Conservation (phyloP, 331 rosid species). For the Acacia pycnantha region DNA sequence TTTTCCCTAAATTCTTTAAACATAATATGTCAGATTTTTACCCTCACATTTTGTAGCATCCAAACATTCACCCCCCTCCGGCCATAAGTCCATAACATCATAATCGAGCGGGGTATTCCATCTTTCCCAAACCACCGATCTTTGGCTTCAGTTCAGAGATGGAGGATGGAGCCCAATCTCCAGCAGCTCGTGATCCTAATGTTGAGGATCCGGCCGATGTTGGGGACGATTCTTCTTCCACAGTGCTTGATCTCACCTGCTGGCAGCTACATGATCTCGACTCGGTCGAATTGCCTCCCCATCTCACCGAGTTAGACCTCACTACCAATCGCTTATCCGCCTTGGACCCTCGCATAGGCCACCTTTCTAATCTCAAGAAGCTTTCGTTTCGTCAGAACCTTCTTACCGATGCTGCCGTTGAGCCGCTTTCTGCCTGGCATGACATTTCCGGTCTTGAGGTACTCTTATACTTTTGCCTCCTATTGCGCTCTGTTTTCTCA, state of each 20-base stretch:
- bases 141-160: background rate
- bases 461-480: background rate
- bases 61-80: too few species aligned
- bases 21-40: too few species aligned
- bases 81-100: too few species aligned
- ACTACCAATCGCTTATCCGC: conserved; percentile 79
- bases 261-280: conserved; percentile 85
- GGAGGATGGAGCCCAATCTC: conserved; percentile 39
- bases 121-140: background rate
- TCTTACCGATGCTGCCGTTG: conserved; percentile 60
- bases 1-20: too few species aligned
- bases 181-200: conserved; percentile 26
- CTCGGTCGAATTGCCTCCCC: conserved; percentile 63
- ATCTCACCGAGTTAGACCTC: conserved; percentile 85
- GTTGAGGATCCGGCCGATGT: conserved; percentile 12
- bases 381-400: conserved; percentile 90
- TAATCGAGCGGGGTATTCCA: too few species aligned
- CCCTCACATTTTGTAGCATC: too few species aligned
- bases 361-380: conserved; percentile 65
- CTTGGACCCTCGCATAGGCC: conserved; percentile 74
- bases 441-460: conserved; percentile 68
- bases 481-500: background rate
- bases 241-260: conserved; percentile 79
- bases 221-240: conserved; percentile 51
- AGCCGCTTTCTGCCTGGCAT: conserved; percentile 71